Percentiles rank a stretch among this genome's conserved stretches.
Conservation (phyloP, 768 basidiomycete species). For the Boletellus emodensis region DNA sequence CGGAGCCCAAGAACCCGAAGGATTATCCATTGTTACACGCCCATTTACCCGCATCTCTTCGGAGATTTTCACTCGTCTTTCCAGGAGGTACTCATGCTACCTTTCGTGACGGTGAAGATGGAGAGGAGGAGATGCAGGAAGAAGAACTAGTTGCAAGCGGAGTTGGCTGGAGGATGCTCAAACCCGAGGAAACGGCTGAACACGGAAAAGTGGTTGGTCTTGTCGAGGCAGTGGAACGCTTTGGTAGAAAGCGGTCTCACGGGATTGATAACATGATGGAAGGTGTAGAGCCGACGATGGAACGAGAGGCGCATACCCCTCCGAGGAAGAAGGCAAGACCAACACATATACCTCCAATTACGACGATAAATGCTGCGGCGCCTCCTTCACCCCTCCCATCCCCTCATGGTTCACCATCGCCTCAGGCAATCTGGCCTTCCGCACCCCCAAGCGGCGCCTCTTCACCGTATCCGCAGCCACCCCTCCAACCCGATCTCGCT, state of each 20-base stretch:
- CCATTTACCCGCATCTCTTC: slow-evolving; percentile 65
- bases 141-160: slow-evolving; percentile 66
- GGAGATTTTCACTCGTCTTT: slow-evolving; percentile 74
- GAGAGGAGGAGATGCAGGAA: slow-evolving; percentile 64
- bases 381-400: slow-evolving; percentile 84
- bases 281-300: slow-evolving; percentile 59
- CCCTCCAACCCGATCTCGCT: slow-evolving; percentile 77
- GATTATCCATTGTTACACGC: slow-evolving; percentile 75
- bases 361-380: slow-evolving; percentile 67
- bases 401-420: slow-evolving; percentile 78
- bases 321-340: slow-evolving; percentile 77
- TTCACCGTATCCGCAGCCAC: slow-evolving; percentile 64
- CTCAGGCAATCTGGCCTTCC: slow-evolving; percentile 74
- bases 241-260: slow-evolving; percentile 59
- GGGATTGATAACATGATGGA: slow-evolving; percentile 63
- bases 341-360: slow-evolving; percentile 53
- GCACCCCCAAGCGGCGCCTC: slow-evolving; percentile 76
- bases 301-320: slow-evolving; percentile 43
- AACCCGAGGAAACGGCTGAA: slow-evolving; percentile 55
- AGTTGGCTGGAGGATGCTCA: slow-evolving; percentile 72
- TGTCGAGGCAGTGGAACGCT: slow-evolving; percentile 78
- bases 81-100: slow-evolving; percentile 78
- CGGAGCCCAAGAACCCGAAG: slow-evolving; percentile 73
- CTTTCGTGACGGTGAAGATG: slow-evolving; percentile 66
- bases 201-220: slow-evolving; percentile 56